Evolutionary conservation across 1,284 basidiomycete genomes (phyloP), one percentile per base, ranked within the genome.

Genomic region (Pseudozyma pruni): DNA sequence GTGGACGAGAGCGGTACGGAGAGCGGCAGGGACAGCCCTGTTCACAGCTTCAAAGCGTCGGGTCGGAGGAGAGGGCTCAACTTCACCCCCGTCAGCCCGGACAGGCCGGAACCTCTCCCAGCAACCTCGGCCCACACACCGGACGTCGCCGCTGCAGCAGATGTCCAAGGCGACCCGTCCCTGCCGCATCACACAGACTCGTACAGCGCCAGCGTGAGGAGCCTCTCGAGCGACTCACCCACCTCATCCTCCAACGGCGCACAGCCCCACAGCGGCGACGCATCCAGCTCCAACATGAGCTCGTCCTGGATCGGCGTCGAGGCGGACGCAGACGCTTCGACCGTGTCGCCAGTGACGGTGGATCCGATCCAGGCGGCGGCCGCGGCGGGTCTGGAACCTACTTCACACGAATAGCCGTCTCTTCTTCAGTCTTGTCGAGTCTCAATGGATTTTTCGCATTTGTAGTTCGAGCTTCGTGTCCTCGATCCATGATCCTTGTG

Each of bases 1-100:
- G 64, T 60, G 9, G 73, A 74, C 5, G 74, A 76, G 33, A 74
- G 71, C 33, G 75, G 75, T 1, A 68, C 69, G 8, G 75, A 76
- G 34, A 75, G 73, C 37, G 75, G 75, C 3, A 33, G 58, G 0
- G 61, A 61, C 14, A 69, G 63, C 35, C 75, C 75, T 1, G 54
- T 62, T 11, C 57, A 53, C n/a, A n/a, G n/a, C n/a, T 23, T 48
- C 32, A 31, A 48, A 22, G 44, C 33, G 0, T n/a, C 32, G 37
- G 25, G n/a, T 51, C 11, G 32, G 47, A 34, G 48, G 68, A 29
- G 63, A 64, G 62, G 58, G 3, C 51, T 75, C 43, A 58, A 55
- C 16, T 73, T 73, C 32, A 75, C 73, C 0, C 70, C 70, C 1
- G 66, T 75, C 17, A 59, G 56, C 11, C 37, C 32, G 40, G 32